Evolutionary conservation across 1,139 yeast genomes (phyloP), one percentile per base, ranked within the genome.

Genomic region (Scheffersomyces cryptocercus): DNA sequence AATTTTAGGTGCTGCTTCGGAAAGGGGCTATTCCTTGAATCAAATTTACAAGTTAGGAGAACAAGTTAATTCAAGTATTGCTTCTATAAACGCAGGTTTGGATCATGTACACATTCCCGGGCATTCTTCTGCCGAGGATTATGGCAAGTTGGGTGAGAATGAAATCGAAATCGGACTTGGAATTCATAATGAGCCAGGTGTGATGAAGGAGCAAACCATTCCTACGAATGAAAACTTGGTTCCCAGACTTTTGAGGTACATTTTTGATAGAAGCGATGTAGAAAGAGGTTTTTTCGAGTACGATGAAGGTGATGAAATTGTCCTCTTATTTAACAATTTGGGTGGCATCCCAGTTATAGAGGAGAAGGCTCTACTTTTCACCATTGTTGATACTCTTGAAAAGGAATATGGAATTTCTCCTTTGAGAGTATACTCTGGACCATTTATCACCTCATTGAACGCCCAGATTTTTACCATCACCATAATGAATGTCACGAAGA

Each of bases 171-270:
- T 77, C 38, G 82, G 82, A 3, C 64, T 77, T 47, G 82, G 82
- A 3, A 77, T 77, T 43, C 82, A 77, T 54, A 77, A 77, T 48
- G 82, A 77, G 52, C 81, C 81, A 1, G 82, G 82, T 12, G 75
- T 73, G 29, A 55, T 63, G 35, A 70, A 68, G 44, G 44, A 67
- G 31, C 60, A 64, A 20, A 55, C 67, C 15, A 64, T 77, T 41
- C 83, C 82, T 9, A 56, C 68, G 2, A 67, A 73, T 42, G 74
- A 70, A 33, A 68, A 64, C 12, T 61, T 78, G 43, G 61, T 77
- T 38, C 52, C 58, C 15, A 52, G 58, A n/a, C 55, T 77, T 54
- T 62, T 77, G 42, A 54, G 58, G 16, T 57, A 65, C 41, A 53
- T 77, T 37, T 59, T 77, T 37, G 73, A 70, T 46, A 59, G 60